These are phyloP conservation scores for Chrysopogon serrulatus DNA, from an alignment of 176 grass and related monocot genomes.

Conservation along the genomic window DNA sequence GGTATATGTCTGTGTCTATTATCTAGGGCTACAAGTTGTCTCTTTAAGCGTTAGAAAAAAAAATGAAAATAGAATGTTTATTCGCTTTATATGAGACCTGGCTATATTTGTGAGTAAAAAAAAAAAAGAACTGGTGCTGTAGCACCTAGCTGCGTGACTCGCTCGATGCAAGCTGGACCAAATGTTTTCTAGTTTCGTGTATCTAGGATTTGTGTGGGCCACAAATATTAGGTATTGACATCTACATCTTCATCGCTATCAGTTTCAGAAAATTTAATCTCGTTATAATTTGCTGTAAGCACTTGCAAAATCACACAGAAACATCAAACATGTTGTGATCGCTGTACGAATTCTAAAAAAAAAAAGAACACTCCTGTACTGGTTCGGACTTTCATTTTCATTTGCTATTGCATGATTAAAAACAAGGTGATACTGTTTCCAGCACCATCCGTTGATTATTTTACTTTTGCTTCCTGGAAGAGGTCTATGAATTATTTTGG, in stretches of 20 bases:
- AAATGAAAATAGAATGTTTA: background rate
- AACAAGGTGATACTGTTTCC: background rate
- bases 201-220: background rate
- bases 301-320: background rate
- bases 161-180: background rate
- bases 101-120: background rate
- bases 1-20: no score
- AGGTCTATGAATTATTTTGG: background rate
- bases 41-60: background rate
- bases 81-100: background rate
- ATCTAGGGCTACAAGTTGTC: background rate
- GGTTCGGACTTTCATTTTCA: background rate
- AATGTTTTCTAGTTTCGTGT: background rate
- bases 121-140: background rate
- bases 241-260: conserved; percentile 4
- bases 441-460: background rate
- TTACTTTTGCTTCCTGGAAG: background rate
- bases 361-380: background rate
- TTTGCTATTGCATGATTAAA: background rate
- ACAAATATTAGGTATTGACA: background rate
- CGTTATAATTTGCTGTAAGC: no score
- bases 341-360: no score
- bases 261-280: background rate
- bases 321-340: conserved; percentile 1
- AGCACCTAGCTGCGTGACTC: background rate